Base-by-base conservation (phyloP, 768 basidiomycete species). In the Xerocomellus chrysenteron region DNA sequence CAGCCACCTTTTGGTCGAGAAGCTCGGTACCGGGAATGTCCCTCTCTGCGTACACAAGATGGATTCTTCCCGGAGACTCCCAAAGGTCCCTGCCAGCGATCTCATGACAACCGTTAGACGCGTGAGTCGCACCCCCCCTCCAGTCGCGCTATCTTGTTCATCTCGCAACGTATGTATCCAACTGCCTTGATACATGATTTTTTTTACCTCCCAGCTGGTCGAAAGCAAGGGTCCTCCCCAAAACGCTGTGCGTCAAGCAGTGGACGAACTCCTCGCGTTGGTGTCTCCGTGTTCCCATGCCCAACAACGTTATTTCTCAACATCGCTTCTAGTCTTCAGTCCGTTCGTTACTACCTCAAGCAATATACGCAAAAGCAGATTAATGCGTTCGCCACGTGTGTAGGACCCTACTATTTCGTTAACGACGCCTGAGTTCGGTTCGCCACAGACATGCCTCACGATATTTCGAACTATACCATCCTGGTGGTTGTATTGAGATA, bases 381-480 rank as follows among this genome's bases (percentile, higher is more conserved):
- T 70, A 92, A 93, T 76, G 90, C 91, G 52, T 94, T 93, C 70
- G 86, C 91, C 75, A 94, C 91, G 91, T 93, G 82, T 75, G 91
- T 85, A 63, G 47, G 58, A 63, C 61, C 63, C 52, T 58, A 58
- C 50, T 60, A 48, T 63, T 63, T 61, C 61, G 58, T 56, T 68
- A 61, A 65, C 60, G 59, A 64, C 67, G 48, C 59, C 63, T 60
- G 56, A 54, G 58, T 57, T 68, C 59, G 61, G 64, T 64, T 68
- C 57, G 49, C 59, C 43, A 62, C 64, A 94, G 91, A 50, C 92
- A 94, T 69, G 91, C 89, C 41, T 92, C 89, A 43, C 88, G 92
- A 36, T 94, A 94, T 72, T 87, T 93, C 65, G 91, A 93, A 68
- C 81, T 94, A 43, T 94, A 94, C 72, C 80, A 90, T 63, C 89